phyloP scores from a whole-genome alignment of 352 stramenopile species.

The Globisporangium paroecandrum region DNA sequence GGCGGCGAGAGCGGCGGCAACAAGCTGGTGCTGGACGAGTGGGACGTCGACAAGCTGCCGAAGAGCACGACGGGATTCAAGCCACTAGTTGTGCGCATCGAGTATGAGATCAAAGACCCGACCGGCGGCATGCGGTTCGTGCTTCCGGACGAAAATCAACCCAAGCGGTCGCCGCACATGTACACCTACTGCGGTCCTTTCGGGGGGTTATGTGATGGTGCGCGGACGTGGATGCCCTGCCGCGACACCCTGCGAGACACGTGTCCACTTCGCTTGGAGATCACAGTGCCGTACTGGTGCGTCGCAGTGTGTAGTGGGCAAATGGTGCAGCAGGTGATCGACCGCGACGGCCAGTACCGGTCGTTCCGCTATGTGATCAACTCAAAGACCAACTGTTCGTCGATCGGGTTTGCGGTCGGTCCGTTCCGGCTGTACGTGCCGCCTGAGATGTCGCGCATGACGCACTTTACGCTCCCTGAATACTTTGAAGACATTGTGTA shows the following conservation, averaged over 20 bases:
- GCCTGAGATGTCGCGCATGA: constrained; percentile 77
- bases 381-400: constrained; percentile 78
- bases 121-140: constrained; percentile 67
- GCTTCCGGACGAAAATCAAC: constrained; percentile 62
- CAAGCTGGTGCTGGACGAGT: constrained; percentile 50
- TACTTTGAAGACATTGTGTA: constrained; percentile 75
- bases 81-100: constrained; percentile 61
- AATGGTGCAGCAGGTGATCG: constrained; percentile 81
- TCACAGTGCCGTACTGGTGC: constrained; percentile 79
- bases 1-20: constrained; percentile 25
- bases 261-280: constrained; percentile 70
- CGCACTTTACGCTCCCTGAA: constrained; percentile 78
- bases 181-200: constrained; percentile 85
- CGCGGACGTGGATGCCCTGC: constrained; percentile 84
- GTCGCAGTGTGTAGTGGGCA: constrained; percentile 79
- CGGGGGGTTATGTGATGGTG: constrained; percentile 75
- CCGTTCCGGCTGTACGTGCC: constrained; percentile 74
- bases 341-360: constrained; percentile 53
- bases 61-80: constrained; percentile 70
- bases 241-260: constrained; percentile 69
- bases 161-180: constrained; percentile 77
- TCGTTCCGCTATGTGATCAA: constrained; percentile 80
- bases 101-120: constrained; percentile 78
- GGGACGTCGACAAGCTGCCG: constrained; percentile 67
- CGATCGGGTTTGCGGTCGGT: constrained; percentile 75